phyloP scores from a whole-genome alignment of 2,329 filamentous ascomycete species.

The Aspergillus candidus region DNA sequence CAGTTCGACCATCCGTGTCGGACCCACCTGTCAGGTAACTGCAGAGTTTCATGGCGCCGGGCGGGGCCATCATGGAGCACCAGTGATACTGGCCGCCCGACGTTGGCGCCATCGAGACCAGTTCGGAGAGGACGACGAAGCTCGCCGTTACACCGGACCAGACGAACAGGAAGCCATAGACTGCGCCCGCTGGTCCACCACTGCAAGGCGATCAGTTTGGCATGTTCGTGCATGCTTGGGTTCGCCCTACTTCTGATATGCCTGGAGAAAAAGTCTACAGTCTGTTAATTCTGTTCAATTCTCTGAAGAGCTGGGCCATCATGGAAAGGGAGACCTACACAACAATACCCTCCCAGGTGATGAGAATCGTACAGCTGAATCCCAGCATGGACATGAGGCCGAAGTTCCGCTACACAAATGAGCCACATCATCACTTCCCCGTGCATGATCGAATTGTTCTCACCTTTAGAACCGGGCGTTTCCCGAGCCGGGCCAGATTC shows the following conservation, averaged over 20 bases:
- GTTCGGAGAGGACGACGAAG: conserved; percentile 25
- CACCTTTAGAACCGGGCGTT: conserved; percentile 44
- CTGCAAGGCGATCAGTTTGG: conserved; percentile 12
- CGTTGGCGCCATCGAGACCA: conserved; percentile 32
- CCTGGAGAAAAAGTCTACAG: conserved; percentile 14
- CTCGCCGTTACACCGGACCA: conserved; percentile 25
- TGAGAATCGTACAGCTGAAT: conserved; percentile 37
- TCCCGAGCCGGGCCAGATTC: conserved; percentile 48
- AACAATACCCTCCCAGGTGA: conserved; percentile 37
- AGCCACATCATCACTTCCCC: neutral
- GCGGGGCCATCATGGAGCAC: conserved; percentile 37
- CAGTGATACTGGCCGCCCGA: conserved; percentile 38
- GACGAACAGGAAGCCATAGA: conserved; percentile 30
- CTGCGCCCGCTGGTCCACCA: conserved; percentile 29
- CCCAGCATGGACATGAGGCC: conserved; percentile 37
- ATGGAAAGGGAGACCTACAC: conserved; percentile 20
- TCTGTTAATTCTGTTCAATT: neutral
- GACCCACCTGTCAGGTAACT: conserved; percentile 34
- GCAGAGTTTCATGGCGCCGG: conserved; percentile 27
- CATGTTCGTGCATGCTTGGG: neutral
- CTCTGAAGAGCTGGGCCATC: neutral
- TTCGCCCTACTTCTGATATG: conserved; percentile 16
- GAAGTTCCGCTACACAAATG: conserved; percentile 31
- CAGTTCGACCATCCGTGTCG: neutral
- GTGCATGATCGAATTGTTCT: neutral